Evolutionary conservation across 192 early-diverging fungal genomes (phyloP).

Genomic region (Linnemannia zychae): DNA sequence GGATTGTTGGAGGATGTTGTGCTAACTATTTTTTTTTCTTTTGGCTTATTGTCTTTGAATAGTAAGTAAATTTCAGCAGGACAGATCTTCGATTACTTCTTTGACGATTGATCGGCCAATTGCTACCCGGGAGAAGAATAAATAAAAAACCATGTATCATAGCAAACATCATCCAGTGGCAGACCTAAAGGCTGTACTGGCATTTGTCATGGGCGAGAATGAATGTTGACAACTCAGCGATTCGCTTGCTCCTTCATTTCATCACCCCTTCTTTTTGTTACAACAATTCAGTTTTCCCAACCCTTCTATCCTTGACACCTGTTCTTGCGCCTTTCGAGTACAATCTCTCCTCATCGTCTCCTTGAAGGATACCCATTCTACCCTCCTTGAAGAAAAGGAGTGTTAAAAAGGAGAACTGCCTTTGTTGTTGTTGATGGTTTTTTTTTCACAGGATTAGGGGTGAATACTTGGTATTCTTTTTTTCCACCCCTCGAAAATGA

Average conservation of each 20-base stretch:
- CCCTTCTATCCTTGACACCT: neutral
- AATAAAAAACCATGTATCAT: slow-evolving; percentile 3
- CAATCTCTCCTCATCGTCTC: neutral
- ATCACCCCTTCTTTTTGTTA: neutral
- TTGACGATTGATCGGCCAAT: too few relatives aligned
- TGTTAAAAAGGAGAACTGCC: neutral
- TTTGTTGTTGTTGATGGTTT: too few relatives aligned
- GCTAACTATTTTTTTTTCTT: too few relatives aligned
- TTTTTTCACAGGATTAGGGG: slow-evolving; percentile 1
- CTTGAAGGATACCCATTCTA: neutral
- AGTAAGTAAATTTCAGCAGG: too few relatives aligned
- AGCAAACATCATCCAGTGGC: neutral
- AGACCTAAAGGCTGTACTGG: neutral
- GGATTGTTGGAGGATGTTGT: too few relatives aligned
- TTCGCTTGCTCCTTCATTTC: neutral
- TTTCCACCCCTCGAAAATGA: neutral
- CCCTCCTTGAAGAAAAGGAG: neutral
- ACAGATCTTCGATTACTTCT: too few relatives aligned
- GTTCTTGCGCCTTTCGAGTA: neutral
- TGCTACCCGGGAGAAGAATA: neutral
- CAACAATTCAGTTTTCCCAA: neutral
- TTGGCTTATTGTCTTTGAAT: too few relatives aligned
- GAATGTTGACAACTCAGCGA: neutral
- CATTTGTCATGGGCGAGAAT: too few relatives aligned
- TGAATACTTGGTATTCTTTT: neutral